These are phyloP conservation scores for Hygrophila difformis DNA, from an alignment of 257 asterid species.

Conservation along the genomic window DNA sequence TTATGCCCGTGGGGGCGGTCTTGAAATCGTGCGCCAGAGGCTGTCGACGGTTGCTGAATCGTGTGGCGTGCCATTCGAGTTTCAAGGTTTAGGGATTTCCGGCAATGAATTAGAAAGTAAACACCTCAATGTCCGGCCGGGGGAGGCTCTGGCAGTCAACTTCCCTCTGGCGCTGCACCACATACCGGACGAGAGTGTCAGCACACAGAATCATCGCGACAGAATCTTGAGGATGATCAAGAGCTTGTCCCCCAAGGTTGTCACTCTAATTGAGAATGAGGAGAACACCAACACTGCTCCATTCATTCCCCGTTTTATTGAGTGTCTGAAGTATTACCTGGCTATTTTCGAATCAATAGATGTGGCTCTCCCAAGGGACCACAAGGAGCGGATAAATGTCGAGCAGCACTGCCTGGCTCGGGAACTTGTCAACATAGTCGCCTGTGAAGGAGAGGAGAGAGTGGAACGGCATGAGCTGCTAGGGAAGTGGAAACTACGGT, in stretches of 20 bases:
- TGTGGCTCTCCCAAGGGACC: constrained; percentile 27
- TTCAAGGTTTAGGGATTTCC: constrained; percentile 16
- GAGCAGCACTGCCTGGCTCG: constrained; percentile 30
- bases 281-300: constrained; percentile 22
- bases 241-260: constrained; percentile 23
- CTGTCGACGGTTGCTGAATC: constrained; percentile 19
- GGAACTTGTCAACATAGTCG: constrained; percentile 26
- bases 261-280: constrained; percentile 26
- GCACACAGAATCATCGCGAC: constrained; percentile 21
- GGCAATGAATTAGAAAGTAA: constrained; percentile 17
- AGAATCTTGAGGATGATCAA: constrained; percentile 25
- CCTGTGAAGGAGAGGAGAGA: constrained; percentile 26
- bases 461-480: constrained; percentile 28
- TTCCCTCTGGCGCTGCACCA: constrained; percentile 23
- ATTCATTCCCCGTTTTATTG: constrained; percentile 22
- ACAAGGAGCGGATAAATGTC: constrained; percentile 25
- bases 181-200: constrained; percentile 25
- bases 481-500: constrained; percentile 22
- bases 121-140: constrained; percentile 15
- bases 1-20: constrained; percentile 26
- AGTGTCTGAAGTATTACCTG: constrained; percentile 20
- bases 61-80: constrained; percentile 22
- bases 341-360: constrained; percentile 27
- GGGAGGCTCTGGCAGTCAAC: constrained; percentile 26
- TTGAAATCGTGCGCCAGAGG: constrained; percentile 22